Percentiles rank a stretch among this genome's conserved stretches.
phyloP scores from a whole-genome alignment of 2,329 filamentous ascomycete genomes.

The Fusarium sp. region DNA sequence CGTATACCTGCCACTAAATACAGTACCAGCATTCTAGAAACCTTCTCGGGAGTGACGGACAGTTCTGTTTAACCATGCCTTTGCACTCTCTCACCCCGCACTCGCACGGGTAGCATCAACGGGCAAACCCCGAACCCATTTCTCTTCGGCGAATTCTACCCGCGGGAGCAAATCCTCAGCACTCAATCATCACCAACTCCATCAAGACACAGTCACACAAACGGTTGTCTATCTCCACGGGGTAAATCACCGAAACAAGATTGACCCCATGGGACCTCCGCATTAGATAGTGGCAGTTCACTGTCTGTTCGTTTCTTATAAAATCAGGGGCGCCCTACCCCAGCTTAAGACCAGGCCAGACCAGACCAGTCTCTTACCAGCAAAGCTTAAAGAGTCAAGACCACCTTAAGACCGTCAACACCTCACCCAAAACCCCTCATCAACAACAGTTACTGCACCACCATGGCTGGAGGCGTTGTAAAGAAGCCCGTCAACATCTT shows the following conservation, averaged over 20 bases:
- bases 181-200: not conserved
- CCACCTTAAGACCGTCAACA: not conserved
- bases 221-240: conserved; percentile 19
- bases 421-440: not conserved
- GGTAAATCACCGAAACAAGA: conserved; percentile 10
- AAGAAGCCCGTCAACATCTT: conserved; percentile 32
- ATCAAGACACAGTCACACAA: conserved; percentile 8
- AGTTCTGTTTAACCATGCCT: not conserved
- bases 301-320: conserved; percentile 1
- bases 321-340: conserved; percentile 17
- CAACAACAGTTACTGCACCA: not conserved
- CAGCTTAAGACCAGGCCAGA: conserved; percentile 3
- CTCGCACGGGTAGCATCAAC: not conserved
- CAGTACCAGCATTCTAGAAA: not conserved
- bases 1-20: not conserved
- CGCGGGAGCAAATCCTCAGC: conserved; percentile 1
- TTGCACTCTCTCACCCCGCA: not conserved
- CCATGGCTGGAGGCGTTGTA: conserved; percentile 21
- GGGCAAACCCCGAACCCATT: not conserved
- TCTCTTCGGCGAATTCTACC: not conserved
- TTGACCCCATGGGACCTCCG: conserved; percentile 27
- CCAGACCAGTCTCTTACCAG: not conserved
- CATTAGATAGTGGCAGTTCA: not conserved
- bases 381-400: conserved; percentile 8
- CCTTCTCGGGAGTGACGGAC: not conserved